Evolutionary conservation across 2,329 filamentous ascomycete species (phyloP).

Genomic region (Colletotrichum caudatum): DNA sequence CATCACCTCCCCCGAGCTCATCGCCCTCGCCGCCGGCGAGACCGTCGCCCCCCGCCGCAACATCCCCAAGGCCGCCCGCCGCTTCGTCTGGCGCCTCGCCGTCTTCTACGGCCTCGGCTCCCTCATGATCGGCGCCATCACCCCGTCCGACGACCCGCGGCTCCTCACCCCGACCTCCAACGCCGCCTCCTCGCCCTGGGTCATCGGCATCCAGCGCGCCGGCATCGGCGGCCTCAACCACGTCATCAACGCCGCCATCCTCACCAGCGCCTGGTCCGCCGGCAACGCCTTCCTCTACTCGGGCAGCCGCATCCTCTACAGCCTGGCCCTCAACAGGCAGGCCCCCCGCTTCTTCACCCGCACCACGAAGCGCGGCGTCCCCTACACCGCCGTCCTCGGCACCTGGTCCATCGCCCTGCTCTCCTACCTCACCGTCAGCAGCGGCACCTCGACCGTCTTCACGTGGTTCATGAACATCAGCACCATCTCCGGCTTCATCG

Average conservation of each 20-base stretch:
- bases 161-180: constrained; percentile 70
- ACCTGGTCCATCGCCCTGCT: constrained; percentile 73
- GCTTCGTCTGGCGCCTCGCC: constrained; percentile 72
- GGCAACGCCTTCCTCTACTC: constrained; percentile 74
- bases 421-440: constrained; percentile 76
- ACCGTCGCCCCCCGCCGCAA: constrained; percentile 73
- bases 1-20: constrained; percentile 72
- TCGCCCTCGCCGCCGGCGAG: constrained; percentile 74
- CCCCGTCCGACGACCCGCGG: constrained; percentile 72
- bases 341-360: constrained; percentile 71
- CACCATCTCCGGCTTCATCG: constrained; percentile 70
- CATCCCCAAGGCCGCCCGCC: constrained; percentile 73
- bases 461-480: constrained; percentile 79
- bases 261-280: constrained; percentile 74
- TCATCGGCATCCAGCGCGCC: constrained; percentile 75
- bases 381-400: constrained; percentile 64
- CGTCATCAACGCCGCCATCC: constrained; percentile 76
- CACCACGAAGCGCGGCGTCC: constrained; percentile 72
- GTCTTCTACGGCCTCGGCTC: constrained; percentile 74
- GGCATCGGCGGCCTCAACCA: constrained; percentile 73
- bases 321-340: constrained; percentile 74
- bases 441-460: constrained; percentile 73
- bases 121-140: constrained; percentile 71
- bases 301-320: constrained; percentile 77
- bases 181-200: constrained; percentile 72